phyloP scores from a whole-genome alignment of 768 basidiomycete genomes.

The Rhizopogon vinicolor region DNA sequence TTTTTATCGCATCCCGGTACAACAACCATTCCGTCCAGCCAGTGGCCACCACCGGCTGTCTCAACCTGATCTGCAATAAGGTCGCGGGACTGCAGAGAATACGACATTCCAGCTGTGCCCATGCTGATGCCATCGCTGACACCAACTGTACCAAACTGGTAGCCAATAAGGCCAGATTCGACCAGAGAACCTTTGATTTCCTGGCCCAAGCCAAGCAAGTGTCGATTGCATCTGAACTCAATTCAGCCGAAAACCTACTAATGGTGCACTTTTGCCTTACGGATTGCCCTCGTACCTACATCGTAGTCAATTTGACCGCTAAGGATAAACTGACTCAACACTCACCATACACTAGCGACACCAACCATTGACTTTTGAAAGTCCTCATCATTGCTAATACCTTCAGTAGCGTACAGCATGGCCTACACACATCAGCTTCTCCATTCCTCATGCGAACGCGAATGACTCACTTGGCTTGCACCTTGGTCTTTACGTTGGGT shows the following conservation, averaged over 20 bases:
- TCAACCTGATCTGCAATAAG: constrained; percentile 97
- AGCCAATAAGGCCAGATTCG: constrained; percentile 75
- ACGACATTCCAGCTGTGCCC: constrained; percentile 92
- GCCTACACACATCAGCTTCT: constrained; percentile 46
- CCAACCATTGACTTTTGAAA: constrained; percentile 97
- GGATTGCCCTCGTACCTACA: constrained; percentile 98
- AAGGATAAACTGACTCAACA: constrained; percentile 12
- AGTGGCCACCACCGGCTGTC: constrained; percentile 93
- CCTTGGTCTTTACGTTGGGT: constrained; percentile 94
- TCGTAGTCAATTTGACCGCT: constrained; percentile 7
- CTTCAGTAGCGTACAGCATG: constrained; percentile 99
- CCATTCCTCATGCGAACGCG: background rate
- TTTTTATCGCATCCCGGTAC: constrained; percentile 99
- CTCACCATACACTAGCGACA: constrained; percentile 93
- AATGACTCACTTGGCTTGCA: constrained; percentile 71
- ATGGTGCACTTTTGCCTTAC: constrained; percentile 42
- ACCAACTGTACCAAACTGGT: constrained; percentile 96
- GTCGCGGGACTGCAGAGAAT: constrained; percentile 96
- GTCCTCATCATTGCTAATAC: constrained; percentile 73
- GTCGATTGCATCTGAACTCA: constrained; percentile 82
- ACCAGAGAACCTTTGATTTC: constrained; percentile 78
- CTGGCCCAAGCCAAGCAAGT: constrained; percentile 86
- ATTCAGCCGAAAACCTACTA: background rate
- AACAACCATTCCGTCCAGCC: constrained; percentile 97
- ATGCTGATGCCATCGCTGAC: constrained; percentile 99